Percentiles rank a stretch among this genome's conserved stretches.
Conservation (phyloP, 78 protist genomes). For the Dictyostelium brefeldianum region DNA sequence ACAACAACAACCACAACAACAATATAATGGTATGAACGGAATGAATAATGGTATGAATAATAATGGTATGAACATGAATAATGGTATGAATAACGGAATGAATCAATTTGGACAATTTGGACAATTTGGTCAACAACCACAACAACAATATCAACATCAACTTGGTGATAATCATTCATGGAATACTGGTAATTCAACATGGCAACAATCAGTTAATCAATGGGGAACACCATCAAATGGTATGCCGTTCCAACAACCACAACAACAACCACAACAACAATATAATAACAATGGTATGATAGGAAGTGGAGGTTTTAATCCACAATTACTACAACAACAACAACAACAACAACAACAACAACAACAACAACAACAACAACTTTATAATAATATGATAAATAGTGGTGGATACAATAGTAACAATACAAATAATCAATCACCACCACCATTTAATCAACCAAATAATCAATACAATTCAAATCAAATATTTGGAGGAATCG, state of each 20-base stretch:
- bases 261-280: neutral
- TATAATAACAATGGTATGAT: neutral
- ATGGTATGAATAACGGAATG: conserved; percentile 2
- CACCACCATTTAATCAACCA: conserved; percentile 27
- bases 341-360: conserved; percentile 19
- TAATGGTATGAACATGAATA: neutral
- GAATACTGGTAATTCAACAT: neutral
- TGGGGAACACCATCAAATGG: neutral
- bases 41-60: neutral
- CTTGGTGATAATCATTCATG: neutral
- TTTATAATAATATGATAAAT: conserved; percentile 8
- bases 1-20: neutral
- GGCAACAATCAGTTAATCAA: conserved; percentile 29
- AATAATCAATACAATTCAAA: neutral
- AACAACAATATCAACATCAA: neutral
- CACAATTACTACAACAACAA: neutral
- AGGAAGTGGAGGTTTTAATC: neutral
- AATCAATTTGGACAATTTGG: neutral
- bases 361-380: conserved; percentile 27
- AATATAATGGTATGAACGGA: neutral
- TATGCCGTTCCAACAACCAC: neutral
- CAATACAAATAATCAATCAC: neutral
- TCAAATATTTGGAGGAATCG: neutral
- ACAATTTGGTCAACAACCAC: neutral
- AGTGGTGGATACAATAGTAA: neutral